Evolutionary conservation across 2,329 filamentous ascomycete genomes (phyloP).

Genomic region (Botrytis fabae): DNA sequence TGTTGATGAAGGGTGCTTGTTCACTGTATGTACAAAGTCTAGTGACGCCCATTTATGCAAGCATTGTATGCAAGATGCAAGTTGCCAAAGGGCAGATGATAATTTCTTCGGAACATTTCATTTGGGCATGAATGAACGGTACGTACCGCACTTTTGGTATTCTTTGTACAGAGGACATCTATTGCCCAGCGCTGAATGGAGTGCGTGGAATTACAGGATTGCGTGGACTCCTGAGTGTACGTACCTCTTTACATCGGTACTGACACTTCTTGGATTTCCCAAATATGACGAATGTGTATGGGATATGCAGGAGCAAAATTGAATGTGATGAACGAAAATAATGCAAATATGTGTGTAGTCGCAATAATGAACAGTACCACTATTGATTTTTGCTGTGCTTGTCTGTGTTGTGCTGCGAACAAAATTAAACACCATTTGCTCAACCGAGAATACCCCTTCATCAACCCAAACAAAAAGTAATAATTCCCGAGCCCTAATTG

Average conservation of each 20-base stretch:
- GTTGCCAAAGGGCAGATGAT: slow-evolving; percentile 15
- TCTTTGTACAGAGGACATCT: background rate
- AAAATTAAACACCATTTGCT: slow-evolving; percentile 12
- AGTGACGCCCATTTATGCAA: slow-evolving; percentile 21
- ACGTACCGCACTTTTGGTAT: slow-evolving; percentile 12
- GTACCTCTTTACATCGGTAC: background rate
- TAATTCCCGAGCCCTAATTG: background rate
- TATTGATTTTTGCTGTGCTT: background rate
- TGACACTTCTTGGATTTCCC: background rate
- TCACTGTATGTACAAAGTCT: slow-evolving; percentile 10
- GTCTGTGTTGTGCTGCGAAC: background rate
- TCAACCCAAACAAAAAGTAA: background rate
- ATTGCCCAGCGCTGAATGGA: background rate
- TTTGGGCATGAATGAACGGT: slow-evolving; percentile 13
- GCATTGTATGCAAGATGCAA: slow-evolving; percentile 16
- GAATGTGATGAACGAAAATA: background rate
- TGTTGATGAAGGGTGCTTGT: background rate
- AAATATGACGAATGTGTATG: background rate
- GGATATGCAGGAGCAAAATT: background rate
- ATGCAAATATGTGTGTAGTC: background rate
- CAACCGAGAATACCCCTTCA: slow-evolving; percentile 20
- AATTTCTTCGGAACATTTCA: slow-evolving; percentile 13
- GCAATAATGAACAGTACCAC: background rate
- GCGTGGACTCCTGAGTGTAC: background rate
- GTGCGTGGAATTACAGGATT: background rate